Conservation (phyloP, 2,329 filamentous ascomycete species). For the Helotiales sp. region DNA sequence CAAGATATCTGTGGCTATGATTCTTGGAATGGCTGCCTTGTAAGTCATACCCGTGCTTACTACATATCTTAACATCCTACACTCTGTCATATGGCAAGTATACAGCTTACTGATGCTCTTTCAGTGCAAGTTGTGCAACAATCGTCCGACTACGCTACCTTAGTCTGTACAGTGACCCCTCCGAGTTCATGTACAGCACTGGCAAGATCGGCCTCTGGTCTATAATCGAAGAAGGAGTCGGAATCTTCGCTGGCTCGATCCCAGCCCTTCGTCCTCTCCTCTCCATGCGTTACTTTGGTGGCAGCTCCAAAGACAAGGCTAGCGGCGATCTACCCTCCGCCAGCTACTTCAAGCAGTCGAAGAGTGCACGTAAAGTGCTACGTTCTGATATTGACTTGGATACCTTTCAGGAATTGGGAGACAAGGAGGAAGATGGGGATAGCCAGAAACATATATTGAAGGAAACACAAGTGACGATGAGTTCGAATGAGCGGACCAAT, state of each 20-base stretch:
- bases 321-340: constrained; percentile 11
- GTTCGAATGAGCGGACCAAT: constrained; percentile 15
- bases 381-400: constrained; percentile 20
- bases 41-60: constrained; percentile 28
- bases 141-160: constrained; percentile 46
- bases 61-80: neutral
- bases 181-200: constrained; percentile 42
- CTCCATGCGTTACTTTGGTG: constrained; percentile 29
- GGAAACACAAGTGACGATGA: constrained; percentile 35
- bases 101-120: constrained; percentile 14
- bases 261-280: constrained; percentile 47
- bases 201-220: constrained; percentile 47
- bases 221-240: constrained; percentile 49
- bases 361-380: constrained; percentile 6
- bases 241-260: constrained; percentile 49
- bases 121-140: constrained; percentile 38
- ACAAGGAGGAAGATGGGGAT: constrained; percentile 30
- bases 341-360: constrained; percentile 16
- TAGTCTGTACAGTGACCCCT: constrained; percentile 40
- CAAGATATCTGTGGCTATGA: constrained; percentile 28
- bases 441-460: constrained; percentile 42
- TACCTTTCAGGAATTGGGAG: constrained; percentile 24
- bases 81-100: neutral
- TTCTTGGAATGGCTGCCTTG: constrained; percentile 41
- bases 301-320: constrained; percentile 5